These are phyloP conservation scores for Pleurotus tuber-regium DNA, from an alignment of 768 basidiomycete species.

Conservation along the genomic window DNA sequence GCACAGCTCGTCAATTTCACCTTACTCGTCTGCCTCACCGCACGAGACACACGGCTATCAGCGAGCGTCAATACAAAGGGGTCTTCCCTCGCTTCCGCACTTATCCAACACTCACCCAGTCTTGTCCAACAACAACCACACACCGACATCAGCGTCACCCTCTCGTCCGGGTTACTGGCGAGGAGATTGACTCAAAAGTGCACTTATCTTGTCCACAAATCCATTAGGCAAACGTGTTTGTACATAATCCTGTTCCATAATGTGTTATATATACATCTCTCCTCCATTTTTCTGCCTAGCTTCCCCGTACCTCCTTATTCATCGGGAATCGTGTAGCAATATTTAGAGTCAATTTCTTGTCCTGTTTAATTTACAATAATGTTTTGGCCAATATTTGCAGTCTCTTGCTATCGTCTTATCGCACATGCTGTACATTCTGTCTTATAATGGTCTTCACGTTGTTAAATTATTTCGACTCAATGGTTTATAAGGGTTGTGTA, in stretches of 20 bases:
- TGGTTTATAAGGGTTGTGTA: too few relatives aligned
- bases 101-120: not conserved
- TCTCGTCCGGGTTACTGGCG: not conserved
- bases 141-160: not conserved
- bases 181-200: not conserved
- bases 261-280: too few relatives aligned
- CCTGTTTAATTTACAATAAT: constrained; percentile 5
- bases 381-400: not conserved
- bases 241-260: too few relatives aligned
- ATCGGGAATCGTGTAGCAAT: constrained; percentile 1
- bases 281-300: not conserved
- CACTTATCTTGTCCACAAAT: too few relatives aligned
- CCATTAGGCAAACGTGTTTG: too few relatives aligned
- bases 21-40: not conserved
- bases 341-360: constrained; percentile 1
- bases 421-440: not conserved
- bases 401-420: not conserved
- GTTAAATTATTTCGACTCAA: too few relatives aligned
- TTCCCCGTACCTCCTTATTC: not conserved
- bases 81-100: constrained; percentile 2
- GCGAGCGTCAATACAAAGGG: not conserved
- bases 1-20: not conserved
- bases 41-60: not conserved
- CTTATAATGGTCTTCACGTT: too few relatives aligned
- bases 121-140: not conserved